Evolutionary conservation across 305 asterid species (phyloP).

Genomic region (Fraxinus paxiana): DNA sequence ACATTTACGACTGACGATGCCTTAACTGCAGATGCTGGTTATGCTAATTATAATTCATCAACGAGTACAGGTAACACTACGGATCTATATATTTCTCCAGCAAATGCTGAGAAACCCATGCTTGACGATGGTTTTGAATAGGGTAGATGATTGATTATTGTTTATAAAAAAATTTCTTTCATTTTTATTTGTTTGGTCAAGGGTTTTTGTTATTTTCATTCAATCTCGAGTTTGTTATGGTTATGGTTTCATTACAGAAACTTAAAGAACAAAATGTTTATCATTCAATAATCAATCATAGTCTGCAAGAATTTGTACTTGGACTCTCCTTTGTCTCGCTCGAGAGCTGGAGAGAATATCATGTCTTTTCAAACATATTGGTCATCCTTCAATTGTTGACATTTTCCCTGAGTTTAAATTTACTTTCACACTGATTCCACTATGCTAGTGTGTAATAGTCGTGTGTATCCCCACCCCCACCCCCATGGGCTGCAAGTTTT

Average conservation of each 20-base stretch:
- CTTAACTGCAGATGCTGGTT: neutral
- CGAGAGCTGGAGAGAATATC: too few species aligned
- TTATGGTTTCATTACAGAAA: neutral
- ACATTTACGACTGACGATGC: constrained; percentile 22
- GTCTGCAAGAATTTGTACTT: neutral
- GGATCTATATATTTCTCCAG: constrained; percentile 21
- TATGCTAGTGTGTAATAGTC: neutral
- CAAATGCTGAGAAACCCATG: constrained; percentile 29
- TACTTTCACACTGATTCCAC: neutral
- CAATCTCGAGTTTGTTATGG: neutral
- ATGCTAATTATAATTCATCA: constrained; percentile 14
- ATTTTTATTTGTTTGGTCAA: neutral
- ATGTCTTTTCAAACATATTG: neutral
- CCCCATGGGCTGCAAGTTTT: too few species aligned
- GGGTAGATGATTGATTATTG: constrained; percentile 23
- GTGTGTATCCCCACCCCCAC: too few species aligned
- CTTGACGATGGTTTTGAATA: constrained; percentile 27
- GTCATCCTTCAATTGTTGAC: neutral
- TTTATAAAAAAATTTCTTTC: too few species aligned
- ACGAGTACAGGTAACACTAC: neutral
- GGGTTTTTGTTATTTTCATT: neutral
- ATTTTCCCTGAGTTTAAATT: neutral
- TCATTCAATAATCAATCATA: neutral
- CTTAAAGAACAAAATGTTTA: neutral
- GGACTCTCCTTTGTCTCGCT: neutral